Percentiles rank a stretch among this genome's conserved stretches.
phyloP scores from a whole-genome alignment of 2,329 filamentous ascomycete genomes.

The Aspergillus fijiensis region DNA sequence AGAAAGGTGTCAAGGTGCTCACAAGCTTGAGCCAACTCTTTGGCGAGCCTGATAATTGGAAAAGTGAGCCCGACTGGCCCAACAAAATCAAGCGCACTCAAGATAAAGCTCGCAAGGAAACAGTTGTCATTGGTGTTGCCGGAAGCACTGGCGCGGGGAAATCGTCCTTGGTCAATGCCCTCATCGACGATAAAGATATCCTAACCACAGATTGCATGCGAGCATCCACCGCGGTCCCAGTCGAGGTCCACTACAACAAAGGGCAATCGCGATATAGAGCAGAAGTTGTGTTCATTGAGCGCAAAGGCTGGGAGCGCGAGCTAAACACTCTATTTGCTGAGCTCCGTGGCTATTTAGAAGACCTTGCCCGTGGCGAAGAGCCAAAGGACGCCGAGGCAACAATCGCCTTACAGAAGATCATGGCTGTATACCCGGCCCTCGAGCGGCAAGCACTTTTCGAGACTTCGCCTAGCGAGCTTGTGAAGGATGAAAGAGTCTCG shows the following conservation, averaged over 20 bases:
- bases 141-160: conserved; percentile 65
- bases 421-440: conserved; percentile 37
- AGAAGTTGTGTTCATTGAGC: conserved; percentile 58
- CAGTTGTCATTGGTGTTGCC: conserved; percentile 56
- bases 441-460: conserved; percentile 42
- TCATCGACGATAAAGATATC: conserved; percentile 61
- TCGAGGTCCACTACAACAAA: conserved; percentile 60
- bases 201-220: conserved; percentile 59
- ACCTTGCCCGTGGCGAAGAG: conserved; percentile 35
- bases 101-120: not conserved
- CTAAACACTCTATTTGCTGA: conserved; percentile 52
- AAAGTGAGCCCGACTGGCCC: not conserved
- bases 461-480: no score
- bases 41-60: not conserved
- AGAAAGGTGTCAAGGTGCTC: no score
- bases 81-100: not conserved
- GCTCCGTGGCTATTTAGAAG: conserved; percentile 44
- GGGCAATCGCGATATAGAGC: no score
- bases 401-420: conserved; percentile 45
- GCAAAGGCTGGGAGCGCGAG: conserved; percentile 55
- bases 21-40: no score
- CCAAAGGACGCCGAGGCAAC: conserved; percentile 49
- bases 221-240: conserved; percentile 62
- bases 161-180: conserved; percentile 62
- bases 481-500: no score